A percentile compares a stretch with the other conserved stretches of the same genome.
Evolutionary conservation across 352 stramenopile genomes (phyloP).

Genomic region (Pythium plurisporium): DNA sequence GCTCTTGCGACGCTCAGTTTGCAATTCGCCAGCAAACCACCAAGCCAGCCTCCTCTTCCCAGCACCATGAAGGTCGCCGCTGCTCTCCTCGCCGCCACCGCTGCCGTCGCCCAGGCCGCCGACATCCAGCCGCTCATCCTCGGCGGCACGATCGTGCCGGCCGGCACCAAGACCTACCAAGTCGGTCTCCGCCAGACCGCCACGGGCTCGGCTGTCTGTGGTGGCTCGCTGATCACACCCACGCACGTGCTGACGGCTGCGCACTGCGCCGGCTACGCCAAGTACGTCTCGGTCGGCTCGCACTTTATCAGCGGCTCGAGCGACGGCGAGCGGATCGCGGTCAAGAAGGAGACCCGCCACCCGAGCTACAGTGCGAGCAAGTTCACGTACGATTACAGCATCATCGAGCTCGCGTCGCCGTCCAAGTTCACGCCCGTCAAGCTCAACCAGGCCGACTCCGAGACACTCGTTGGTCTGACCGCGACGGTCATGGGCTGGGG

Average conservation of each 20-base stretch:
- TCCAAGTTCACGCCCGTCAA: background rate
- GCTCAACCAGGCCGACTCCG: background rate
- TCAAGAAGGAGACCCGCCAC: background rate
- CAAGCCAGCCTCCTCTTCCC: no score
- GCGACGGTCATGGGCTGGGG: conserved; percentile 2
- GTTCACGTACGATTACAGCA: background rate
- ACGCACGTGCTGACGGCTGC: conserved; percentile 37
- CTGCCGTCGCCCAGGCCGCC: no score
- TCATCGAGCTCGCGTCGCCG: background rate
- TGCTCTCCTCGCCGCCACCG: background rate
- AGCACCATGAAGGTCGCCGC: conserved; percentile 2
- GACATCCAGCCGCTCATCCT: conserved; percentile 35
- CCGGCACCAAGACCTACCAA: no score
- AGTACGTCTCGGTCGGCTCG: no score
- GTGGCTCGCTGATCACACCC: conserved; percentile 39
- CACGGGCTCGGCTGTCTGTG: conserved; percentile 10
- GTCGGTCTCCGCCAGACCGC: conserved; percentile 15
- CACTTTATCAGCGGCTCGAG: conserved; percentile 36
- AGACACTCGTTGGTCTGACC: background rate
- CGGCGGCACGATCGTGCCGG: conserved; percentile 31
- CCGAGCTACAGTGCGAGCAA: background rate
- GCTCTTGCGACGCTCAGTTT: no score
- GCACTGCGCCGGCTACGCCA: no score
- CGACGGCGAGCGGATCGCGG: conserved; percentile 31
- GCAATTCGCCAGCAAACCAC: no score